Percentiles rank a stretch among this genome's conserved stretches.
Evolutionary conservation across 1,139 yeast species (phyloP).

Genomic region (Casaregolazyma suthepensis): DNA sequence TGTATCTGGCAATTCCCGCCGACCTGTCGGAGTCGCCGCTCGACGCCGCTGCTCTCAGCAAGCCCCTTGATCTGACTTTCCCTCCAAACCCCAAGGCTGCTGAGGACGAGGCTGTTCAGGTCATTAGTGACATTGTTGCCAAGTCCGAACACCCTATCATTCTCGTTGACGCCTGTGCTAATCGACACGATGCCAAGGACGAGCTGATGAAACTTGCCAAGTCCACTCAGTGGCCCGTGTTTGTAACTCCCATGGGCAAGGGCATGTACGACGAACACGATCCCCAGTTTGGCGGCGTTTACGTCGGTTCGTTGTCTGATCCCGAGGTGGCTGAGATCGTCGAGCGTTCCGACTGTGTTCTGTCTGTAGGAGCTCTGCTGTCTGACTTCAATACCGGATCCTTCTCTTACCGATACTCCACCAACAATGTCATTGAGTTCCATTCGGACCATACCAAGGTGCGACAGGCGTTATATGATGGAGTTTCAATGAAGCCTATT

Average conservation of each 20-base stretch:
- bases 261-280: slow-evolving; percentile 69
- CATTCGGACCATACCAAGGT: slow-evolving; percentile 84
- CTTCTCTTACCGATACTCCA: slow-evolving; percentile 73
- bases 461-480: slow-evolving; percentile 68
- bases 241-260: slow-evolving; percentile 89
- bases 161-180: slow-evolving; percentile 82
- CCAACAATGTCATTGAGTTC: slow-evolving; percentile 77
- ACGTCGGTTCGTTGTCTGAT: slow-evolving; percentile 71
- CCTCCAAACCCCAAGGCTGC: slow-evolving; percentile 62
- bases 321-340: slow-evolving; percentile 74
- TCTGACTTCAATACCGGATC: slow-evolving; percentile 91
- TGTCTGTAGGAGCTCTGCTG: slow-evolving; percentile 75
- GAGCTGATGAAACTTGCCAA: slow-evolving; percentile 62
- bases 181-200: slow-evolving; percentile 61
- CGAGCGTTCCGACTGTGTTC: slow-evolving; percentile 67
- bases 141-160: slow-evolving; percentile 64
- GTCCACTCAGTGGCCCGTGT: slow-evolving; percentile 72
- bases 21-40: slow-evolving; percentile 66
- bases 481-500: slow-evolving; percentile 70
- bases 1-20: slow-evolving; percentile 76
- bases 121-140: slow-evolving; percentile 47
- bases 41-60: slow-evolving; percentile 48
- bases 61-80: slow-evolving; percentile 58
- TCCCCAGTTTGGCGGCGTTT: slow-evolving; percentile 79
- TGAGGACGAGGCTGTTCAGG: slow-evolving; percentile 64